phyloP scores from a whole-genome alignment of 2,329 filamentous ascomycete genomes.

The Chaetoscypha palmicola region DNA sequence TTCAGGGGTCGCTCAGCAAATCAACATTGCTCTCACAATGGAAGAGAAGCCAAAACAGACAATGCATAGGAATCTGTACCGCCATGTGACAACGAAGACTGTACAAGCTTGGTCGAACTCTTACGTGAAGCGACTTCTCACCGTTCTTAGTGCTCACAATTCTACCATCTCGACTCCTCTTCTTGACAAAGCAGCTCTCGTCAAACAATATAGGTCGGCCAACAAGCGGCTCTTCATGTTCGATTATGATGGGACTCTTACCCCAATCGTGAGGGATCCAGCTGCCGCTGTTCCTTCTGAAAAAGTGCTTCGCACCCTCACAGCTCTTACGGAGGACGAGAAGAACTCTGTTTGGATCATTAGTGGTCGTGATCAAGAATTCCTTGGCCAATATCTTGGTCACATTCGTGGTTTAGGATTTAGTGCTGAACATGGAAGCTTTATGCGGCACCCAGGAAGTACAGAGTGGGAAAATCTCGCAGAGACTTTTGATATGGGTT shows the following conservation, averaged over 20 bases:
- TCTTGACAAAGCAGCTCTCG: slow-evolving; percentile 66
- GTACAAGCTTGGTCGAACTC: slow-evolving; percentile 80
- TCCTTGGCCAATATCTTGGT: slow-evolving; percentile 86
- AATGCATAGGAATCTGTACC: slow-evolving; percentile 70
- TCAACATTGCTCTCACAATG: slow-evolving; percentile 78
- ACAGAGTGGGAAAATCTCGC: slow-evolving; percentile 84
- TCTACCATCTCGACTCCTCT: slow-evolving; percentile 71
- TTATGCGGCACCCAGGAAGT: slow-evolving; percentile 73
- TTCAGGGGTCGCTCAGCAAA: slow-evolving; percentile 72
- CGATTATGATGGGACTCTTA: slow-evolving; percentile 95
- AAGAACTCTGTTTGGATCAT: slow-evolving; percentile 97
- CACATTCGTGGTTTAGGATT: slow-evolving; percentile 85
- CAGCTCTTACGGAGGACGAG: slow-evolving; percentile 69
- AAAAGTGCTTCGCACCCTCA: slow-evolving; percentile 71
- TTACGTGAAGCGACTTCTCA: slow-evolving; percentile 71
- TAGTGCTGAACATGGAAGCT: slow-evolving; percentile 94
- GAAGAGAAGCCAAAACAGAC: slow-evolving; percentile 53
- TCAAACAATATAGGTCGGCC: slow-evolving; percentile 67
- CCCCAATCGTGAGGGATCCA: slow-evolving; percentile 89
- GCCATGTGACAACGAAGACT: slow-evolving; percentile 77
- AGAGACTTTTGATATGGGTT: slow-evolving; percentile 80
- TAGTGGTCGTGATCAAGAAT: slow-evolving; percentile 86
- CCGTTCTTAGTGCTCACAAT: slow-evolving; percentile 70
- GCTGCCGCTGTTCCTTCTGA: slow-evolving; percentile 83
- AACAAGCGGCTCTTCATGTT: slow-evolving; percentile 91